Evolutionary conservation across 768 basidiomycete genomes (phyloP).

Genomic region (Pisolithus marmoratus): DNA sequence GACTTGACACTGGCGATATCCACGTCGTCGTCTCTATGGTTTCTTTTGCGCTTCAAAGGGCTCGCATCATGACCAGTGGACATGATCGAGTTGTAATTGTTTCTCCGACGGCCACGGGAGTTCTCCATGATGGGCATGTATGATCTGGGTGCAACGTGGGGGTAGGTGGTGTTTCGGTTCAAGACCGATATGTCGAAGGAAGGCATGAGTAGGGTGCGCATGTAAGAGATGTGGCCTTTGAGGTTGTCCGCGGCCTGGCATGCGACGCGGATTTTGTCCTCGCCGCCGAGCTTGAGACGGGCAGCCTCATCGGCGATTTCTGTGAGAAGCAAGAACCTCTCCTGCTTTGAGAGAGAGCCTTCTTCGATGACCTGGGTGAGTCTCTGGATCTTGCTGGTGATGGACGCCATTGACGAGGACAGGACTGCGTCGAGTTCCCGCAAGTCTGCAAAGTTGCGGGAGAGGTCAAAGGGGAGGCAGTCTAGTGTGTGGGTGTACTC

Average conservation of each 20-base stretch:
- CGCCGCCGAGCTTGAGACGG: conserved; percentile 87
- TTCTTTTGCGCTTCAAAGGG: conserved; percentile 60
- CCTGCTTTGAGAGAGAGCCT: conserved; percentile 50
- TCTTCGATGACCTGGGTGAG: conserved; percentile 77
- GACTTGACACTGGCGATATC: conserved; percentile 47
- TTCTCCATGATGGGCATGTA: conserved; percentile 67
- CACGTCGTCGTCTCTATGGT: conserved; percentile 56
- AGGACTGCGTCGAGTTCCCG: conserved; percentile 98
- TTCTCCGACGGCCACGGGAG: conserved; percentile 52
- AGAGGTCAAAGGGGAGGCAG: conserved; percentile 89
- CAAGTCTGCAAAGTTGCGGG: conserved; percentile 90
- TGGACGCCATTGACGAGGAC: conserved; percentile 75
- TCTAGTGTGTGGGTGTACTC: conserved; percentile 93
- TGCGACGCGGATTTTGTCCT: conserved; percentile 97
- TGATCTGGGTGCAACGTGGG: conserved; percentile 65
- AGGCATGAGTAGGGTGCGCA: conserved; percentile 61
- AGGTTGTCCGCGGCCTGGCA: conserved; percentile 88
- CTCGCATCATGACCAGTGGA: conserved; percentile 49
- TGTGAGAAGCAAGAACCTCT: conserved; percentile 79
- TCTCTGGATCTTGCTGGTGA: conserved; percentile 71
- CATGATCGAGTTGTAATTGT: conserved; percentile 50
- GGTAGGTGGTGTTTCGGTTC: conserved; percentile 63
- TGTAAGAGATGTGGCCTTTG: conserved; percentile 55
- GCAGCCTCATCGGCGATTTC: conserved; percentile 94
- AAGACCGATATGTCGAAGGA: conserved; percentile 54